These are phyloP conservation scores for Dittrichia graveolens DNA, from an alignment of 129 eudicot species.

Conservation along the genomic window DNA sequence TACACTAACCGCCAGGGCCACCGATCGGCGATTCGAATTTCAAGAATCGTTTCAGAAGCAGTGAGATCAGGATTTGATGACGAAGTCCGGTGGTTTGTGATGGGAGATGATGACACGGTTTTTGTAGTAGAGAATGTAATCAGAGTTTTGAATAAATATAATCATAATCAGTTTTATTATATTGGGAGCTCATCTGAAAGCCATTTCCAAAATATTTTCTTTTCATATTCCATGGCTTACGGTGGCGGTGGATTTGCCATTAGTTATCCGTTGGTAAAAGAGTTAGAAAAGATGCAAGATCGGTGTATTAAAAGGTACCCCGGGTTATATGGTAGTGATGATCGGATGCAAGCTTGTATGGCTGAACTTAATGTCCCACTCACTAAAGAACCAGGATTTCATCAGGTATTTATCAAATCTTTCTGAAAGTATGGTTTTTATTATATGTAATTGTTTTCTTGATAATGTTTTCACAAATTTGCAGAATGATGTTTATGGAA, in stretches of 20 bases:
- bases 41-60: constrained; percentile 80
- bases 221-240: constrained; percentile 78
- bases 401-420: constrained; percentile 67
- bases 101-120: constrained; percentile 92
- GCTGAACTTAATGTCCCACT: constrained; percentile 86
- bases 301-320: constrained; percentile 71
- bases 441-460: not conserved
- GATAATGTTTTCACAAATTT: not conserved
- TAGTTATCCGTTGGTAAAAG: constrained; percentile 70
- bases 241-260: constrained; percentile 94
- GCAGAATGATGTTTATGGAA: constrained; percentile 88
- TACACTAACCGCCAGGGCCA: constrained; percentile 61
- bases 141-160: constrained; percentile 59
- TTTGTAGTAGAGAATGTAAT: constrained; percentile 67
- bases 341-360: constrained; percentile 90
- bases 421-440: not conserved
- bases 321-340: constrained; percentile 80
- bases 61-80: constrained; percentile 51
- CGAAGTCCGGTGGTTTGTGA: constrained; percentile 83
- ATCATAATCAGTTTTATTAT: constrained; percentile 68
- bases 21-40: constrained; percentile 66
- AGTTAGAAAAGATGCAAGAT: constrained; percentile 77
- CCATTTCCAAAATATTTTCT: constrained; percentile 72
- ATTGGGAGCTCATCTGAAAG: constrained; percentile 79
- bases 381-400: constrained; percentile 71